phyloP scores from a whole-genome alignment of 2,329 filamentous ascomycete genomes.

The Ascosphaera apis region DNA sequence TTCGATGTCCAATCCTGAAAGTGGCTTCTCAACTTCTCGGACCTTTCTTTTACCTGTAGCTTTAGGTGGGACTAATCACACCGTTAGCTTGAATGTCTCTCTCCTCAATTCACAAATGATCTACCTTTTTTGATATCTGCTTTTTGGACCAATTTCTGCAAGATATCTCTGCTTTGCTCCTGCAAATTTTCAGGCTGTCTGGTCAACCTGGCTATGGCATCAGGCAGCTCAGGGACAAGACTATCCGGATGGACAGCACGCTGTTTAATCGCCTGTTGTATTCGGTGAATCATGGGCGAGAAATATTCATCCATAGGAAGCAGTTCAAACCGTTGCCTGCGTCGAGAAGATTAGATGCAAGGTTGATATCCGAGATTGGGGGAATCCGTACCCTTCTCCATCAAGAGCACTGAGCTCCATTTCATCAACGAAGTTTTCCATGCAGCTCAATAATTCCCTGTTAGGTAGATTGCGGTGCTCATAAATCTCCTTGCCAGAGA shows the following conservation, averaged over 20 bases:
- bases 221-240: conserved; percentile 36
- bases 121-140: conserved; percentile 67
- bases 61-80: conserved; percentile 29
- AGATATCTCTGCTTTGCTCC: conserved; percentile 29
- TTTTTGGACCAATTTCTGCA: conserved; percentile 41
- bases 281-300: conserved; percentile 65
- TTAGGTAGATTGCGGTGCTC: conserved; percentile 68
- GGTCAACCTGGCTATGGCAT: conserved; percentile 49
- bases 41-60: conserved; percentile 46
- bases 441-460: conserved; percentile 49
- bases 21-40: conserved; percentile 50
- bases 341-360: conserved; percentile 2
- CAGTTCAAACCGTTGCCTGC: conserved; percentile 38
- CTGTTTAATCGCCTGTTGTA: conserved; percentile 65
- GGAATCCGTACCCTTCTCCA: conserved; percentile 40
- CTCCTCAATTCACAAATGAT: conserved; percentile 1
- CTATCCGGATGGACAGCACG: conserved; percentile 53
- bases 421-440: conserved; percentile 76
- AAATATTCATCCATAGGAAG: conserved; percentile 60
- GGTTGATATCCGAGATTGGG: conserved; percentile 3
- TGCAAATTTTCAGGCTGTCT: conserved; percentile 46
- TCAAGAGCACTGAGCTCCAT: conserved; percentile 67
- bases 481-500: conserved; percentile 58
- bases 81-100: background rate
- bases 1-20: conserved; percentile 75